Evolutionary conservation across 2,329 filamentous ascomycete species (phyloP), one percentile per base, ranked within the genome.

Genomic region (Alternaria arborescens): DNA sequence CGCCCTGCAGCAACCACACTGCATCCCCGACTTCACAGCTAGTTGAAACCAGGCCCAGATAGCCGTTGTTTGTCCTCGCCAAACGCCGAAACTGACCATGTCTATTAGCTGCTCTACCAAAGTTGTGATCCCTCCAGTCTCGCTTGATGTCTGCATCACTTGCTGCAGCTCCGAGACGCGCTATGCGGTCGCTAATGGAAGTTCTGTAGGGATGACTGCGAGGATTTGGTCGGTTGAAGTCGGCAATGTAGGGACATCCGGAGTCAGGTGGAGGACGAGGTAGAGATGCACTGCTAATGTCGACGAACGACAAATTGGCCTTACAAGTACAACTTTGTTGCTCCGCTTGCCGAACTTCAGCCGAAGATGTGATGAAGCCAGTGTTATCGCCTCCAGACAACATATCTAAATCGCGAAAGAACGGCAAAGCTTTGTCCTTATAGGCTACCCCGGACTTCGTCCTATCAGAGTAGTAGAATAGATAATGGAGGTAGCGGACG

Each of bases 11-110:
- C 3, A 48, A n/a, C 28, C 44, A 48, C 1, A 48, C 7, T 48
- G 6, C 4, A 12, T 48, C 44, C 5, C 4, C 44, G 2, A 2
- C 1, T 34, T 48, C 44, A 38, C 38, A 51, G 24, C 55, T 51
- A 43, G 38, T 48, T 7, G 55, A 47, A 8, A 57, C 46, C 18
- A 52, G 32, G 24, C 46, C 40, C n/a, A 58, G 16, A 22, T 40
- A 52, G 18, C 47, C 47, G 10, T 58, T 52, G 5, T 14, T 34
- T 2, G 47, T 58, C 20, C 55, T 32, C 14, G 47, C 55, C 24
- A 58, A 18, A 8, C 47, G 47, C 4, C 55, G 47, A 12, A 40
- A 52, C 5, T 58, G 38, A 32, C 26, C 26, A 7, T 36, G 26
- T 20, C 26, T n/a, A 14, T 53, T 32, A 5, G 20, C 20, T 8